phyloP scores from a whole-genome alignment of 495 filamentous ascomycete species.

The Xylaria castorea region DNA sequence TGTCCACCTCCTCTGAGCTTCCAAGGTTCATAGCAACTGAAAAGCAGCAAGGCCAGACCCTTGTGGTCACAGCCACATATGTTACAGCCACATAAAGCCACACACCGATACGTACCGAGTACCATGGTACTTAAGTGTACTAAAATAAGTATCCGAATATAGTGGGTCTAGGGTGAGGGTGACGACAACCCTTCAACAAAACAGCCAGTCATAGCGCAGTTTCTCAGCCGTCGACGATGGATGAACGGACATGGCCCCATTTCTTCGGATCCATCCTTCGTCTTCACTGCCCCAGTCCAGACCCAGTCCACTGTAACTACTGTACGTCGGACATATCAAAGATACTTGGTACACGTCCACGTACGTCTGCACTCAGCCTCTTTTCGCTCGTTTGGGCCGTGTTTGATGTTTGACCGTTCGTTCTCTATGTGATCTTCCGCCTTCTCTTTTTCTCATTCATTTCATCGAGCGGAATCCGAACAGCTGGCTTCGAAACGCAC shows the following conservation, averaged over 20 bases:
- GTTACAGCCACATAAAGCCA: no score
- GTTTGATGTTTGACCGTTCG: slow-evolving; percentile 14
- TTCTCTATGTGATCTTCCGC: not conserved
- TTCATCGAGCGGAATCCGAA: not conserved
- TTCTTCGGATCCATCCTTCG: not conserved
- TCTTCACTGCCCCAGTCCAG: slow-evolving; percentile 7
- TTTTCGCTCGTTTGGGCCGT: slow-evolving; percentile 2
- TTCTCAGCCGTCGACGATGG: not conserved
- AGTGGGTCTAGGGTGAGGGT: not conserved
- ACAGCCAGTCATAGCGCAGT: not conserved
- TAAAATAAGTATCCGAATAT: no score
- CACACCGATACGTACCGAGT: no score
- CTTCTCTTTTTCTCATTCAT: not conserved
- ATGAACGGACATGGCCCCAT: slow-evolving; percentile 3
- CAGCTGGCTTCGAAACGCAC: not conserved
- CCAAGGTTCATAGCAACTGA: no score
- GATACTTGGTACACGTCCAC: slow-evolving; percentile 2
- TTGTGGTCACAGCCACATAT: no score
- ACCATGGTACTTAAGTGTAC: no score
- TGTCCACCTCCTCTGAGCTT: no score
- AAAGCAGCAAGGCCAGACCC: no score
- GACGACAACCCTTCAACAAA: slow-evolving; percentile 4
- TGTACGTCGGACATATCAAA: no score
- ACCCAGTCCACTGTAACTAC: no score
- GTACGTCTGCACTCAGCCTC: slow-evolving; percentile 18